Conservation (phyloP, 1,284 basidiomycete genomes). For the Heterobasidion parviporum region DNA sequence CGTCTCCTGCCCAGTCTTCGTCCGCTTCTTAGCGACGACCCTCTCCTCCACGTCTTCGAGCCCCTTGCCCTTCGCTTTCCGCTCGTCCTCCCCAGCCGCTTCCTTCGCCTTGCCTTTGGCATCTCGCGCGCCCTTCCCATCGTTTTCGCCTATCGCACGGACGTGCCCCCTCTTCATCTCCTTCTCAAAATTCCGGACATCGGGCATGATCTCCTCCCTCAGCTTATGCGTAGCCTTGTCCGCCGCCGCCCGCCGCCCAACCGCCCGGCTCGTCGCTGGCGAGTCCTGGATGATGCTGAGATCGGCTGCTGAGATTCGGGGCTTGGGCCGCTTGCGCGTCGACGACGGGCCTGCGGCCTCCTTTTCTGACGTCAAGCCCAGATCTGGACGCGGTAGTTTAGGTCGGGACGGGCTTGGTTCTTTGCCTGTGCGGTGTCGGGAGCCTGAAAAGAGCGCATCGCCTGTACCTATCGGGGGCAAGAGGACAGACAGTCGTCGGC, state of each 20-base stretch:
- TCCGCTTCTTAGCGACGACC: conserved; percentile 14
- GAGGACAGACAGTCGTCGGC: conserved; percentile 15
- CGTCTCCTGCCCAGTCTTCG: conserved; percentile 14
- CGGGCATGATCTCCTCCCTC: conserved; percentile 66
- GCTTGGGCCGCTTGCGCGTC: neutral
- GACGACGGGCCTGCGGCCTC: neutral
- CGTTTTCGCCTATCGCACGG: conserved; percentile 18
- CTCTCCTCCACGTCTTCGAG: neutral
- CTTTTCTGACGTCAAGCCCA: neutral
- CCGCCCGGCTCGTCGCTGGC: conserved; percentile 12
- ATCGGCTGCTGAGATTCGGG: conserved; percentile 2
- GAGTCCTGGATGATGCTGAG: conserved; percentile 2
- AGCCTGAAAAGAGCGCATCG: neutral
- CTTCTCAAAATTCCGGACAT: conserved; percentile 59
- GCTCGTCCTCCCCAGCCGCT: conserved; percentile 3
- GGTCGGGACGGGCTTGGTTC: neutral
- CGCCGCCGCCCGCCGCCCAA: conserved; percentile 52
- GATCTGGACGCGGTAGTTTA: neutral
- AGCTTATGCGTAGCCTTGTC: conserved; percentile 54
- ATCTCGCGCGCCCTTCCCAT: conserved; percentile 20
- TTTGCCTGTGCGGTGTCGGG: neutral
- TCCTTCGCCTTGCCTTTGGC: conserved; percentile 26
- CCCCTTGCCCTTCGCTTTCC: conserved; percentile 11
- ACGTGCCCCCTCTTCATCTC: conserved; percentile 44
- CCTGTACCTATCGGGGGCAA: conserved; percentile 15